Evolutionary conservation across 148 eudicot species (phyloP).

Genomic region (Camellia sinensis): DNA sequence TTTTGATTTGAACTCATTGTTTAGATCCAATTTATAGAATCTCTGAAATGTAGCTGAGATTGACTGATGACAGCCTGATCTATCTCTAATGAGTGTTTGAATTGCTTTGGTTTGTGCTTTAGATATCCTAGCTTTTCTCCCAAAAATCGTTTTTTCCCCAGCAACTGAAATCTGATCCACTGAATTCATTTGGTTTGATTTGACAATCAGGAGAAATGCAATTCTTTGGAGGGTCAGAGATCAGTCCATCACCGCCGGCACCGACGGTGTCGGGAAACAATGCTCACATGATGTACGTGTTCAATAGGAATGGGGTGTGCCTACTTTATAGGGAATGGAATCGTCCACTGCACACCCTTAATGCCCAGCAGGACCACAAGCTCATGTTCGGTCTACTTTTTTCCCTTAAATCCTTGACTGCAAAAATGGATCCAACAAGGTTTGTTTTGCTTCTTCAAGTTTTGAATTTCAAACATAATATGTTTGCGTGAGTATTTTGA

Average conservation of each 20-base stretch:
- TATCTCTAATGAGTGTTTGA: neutral
- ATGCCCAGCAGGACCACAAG: conserved; percentile 79
- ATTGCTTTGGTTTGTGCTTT: neutral
- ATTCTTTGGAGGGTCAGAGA: conserved; percentile 82
- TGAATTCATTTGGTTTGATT: neutral
- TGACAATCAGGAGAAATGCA: conserved; percentile 41
- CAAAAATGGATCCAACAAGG: conserved; percentile 94
- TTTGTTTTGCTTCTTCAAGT: conserved; percentile 5
- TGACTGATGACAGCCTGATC: neutral
- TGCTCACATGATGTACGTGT: conserved; percentile 81
- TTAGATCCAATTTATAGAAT: neutral
- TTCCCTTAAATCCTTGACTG: conserved; percentile 84
- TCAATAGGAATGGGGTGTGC: conserved; percentile 82
- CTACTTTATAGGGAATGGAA: conserved; percentile 87
- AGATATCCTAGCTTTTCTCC: neutral
- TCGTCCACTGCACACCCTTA: conserved; percentile 69
- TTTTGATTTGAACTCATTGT: neutral
- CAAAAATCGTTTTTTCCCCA: neutral
- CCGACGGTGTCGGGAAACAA: conserved; percentile 82
- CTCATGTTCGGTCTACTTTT: conserved; percentile 95
- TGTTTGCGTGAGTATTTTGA: neutral
- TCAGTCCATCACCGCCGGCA: conserved; percentile 88
- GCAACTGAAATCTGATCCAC: neutral
- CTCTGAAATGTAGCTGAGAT: neutral
- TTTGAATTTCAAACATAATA: neutral